These are phyloP conservation scores for Elongisporangium undulatum DNA, from an alignment of 352 stramenopile species.

Conservation along the genomic window DNA sequence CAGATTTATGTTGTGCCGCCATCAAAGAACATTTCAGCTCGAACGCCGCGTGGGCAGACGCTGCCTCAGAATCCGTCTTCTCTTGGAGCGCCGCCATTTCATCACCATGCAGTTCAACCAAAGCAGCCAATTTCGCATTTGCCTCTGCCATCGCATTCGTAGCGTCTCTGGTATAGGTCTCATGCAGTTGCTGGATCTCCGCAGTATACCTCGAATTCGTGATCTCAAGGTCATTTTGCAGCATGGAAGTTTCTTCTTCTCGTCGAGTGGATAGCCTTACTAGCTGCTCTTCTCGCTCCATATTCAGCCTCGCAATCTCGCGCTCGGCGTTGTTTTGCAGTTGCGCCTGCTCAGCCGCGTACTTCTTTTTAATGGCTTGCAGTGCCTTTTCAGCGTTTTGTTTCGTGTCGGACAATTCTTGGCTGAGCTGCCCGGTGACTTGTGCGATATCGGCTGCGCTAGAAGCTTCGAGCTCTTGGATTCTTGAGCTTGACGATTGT, in stretches of 20 bases:
- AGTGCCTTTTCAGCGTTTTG: slow-evolving; percentile 20
- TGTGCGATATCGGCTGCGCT: slow-evolving; percentile 18
- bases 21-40: slow-evolving; percentile 12
- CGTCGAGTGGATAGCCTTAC: slow-evolving; percentile 15
- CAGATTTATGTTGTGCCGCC: slow-evolving; percentile 9
- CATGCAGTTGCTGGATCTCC: slow-evolving; percentile 19
- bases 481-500: slow-evolving; percentile 13
- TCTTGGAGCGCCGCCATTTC: slow-evolving; percentile 14
- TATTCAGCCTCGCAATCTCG: slow-evolving; percentile 17
- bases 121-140: slow-evolving; percentile 8
- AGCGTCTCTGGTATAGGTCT: slow-evolving; percentile 17
- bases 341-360: slow-evolving; percentile 13
- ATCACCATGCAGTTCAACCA: slow-evolving; percentile 15
- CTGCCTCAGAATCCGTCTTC: slow-evolving; percentile 14
- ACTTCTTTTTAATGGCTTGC: slow-evolving; percentile 10
- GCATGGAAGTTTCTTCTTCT: slow-evolving; percentile 13
- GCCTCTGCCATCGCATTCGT: slow-evolving; percentile 11
- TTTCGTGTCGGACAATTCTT: slow-evolving; percentile 20
- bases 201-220: slow-evolving; percentile 5
- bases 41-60: slow-evolving; percentile 16
- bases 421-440: slow-evolving; percentile 14
- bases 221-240: slow-evolving; percentile 14
- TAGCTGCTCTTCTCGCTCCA: slow-evolving; percentile 28
- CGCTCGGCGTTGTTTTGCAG: slow-evolving; percentile 16
- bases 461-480: slow-evolving; percentile 16